Conservation (phyloP, 768 basidiomycete species). For the Termitomyces sp. region DNA sequence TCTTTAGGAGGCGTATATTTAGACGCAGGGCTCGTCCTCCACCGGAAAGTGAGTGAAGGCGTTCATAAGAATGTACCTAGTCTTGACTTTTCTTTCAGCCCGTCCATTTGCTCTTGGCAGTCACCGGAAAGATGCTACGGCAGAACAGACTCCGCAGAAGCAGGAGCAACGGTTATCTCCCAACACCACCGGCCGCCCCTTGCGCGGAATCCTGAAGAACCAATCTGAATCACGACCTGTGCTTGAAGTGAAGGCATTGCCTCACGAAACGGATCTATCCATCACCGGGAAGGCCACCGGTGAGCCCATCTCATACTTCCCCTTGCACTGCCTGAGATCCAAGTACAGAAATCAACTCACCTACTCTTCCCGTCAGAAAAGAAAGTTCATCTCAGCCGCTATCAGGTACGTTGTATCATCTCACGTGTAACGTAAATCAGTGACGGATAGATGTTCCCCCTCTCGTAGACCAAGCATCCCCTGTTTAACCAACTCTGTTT, state of each 20-base stretch:
- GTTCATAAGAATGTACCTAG: not conserved
- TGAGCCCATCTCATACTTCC: not conserved
- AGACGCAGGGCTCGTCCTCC: not conserved
- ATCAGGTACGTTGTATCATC: not conserved
- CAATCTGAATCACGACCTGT: not conserved
- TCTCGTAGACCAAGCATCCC: not conserved
- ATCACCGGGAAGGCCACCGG: not conserved
- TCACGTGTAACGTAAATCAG: not conserved
- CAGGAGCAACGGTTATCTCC: not conserved
- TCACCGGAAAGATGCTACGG: not conserved
- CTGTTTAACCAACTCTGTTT: not conserved
- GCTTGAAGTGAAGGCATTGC: not conserved
- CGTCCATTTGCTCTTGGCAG: not conserved
- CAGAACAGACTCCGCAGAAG: not conserved
- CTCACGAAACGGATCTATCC: not conserved
- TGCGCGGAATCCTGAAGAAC: not conserved
- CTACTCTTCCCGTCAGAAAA: not conserved
- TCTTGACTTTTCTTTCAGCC: not conserved
- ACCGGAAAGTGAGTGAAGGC: not conserved
- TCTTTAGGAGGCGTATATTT: conserved; percentile 4
- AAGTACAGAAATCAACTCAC: not conserved
- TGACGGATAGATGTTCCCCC: not conserved
- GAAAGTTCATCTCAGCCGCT: not conserved
- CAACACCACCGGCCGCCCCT: not conserved
- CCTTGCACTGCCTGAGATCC: not conserved